These are phyloP conservation scores for Trebouxiophyceae sp. DNA, from an alignment of 163 green algal genomes.

Conservation along the genomic window DNA sequence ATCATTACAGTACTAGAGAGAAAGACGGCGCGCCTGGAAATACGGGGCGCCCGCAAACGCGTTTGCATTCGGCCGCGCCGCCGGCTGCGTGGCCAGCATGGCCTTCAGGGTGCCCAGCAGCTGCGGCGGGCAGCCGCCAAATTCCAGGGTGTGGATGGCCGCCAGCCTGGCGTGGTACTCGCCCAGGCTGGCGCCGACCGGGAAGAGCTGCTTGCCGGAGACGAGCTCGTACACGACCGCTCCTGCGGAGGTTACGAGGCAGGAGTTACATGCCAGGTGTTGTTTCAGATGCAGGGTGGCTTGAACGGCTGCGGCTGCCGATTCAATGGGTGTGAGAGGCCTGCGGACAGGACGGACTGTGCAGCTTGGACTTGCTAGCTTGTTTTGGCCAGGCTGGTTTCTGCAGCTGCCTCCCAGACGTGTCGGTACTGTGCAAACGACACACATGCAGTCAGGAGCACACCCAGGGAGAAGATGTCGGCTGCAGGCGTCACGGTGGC, in stretches of 20 bases:
- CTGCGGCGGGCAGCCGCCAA: conserved; percentile 13
- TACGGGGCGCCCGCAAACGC: conserved; percentile 38
- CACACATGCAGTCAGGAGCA: not conserved
- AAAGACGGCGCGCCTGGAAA: conserved; percentile 28
- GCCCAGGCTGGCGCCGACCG: conserved; percentile 10
- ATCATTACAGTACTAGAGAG: not conserved
- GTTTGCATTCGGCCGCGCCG: conserved; percentile 28
- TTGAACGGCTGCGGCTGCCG: too few relatives aligned
- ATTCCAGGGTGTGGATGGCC: conserved; percentile 19
- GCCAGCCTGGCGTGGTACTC: conserved; percentile 27
- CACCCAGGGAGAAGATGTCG: conserved; percentile 69
- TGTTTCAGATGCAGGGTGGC: too few relatives aligned
- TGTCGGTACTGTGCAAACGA: too few relatives aligned
- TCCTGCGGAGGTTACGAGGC: conserved; percentile 11
- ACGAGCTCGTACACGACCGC: conserved; percentile 43
- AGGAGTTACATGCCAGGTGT: too few relatives aligned
- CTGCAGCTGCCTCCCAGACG: not conserved
- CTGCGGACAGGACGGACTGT: too few relatives aligned
- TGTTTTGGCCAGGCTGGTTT: too few relatives aligned
- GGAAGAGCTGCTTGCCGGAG: conserved; percentile 21
- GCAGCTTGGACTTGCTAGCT: too few relatives aligned
- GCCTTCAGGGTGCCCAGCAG: conserved; percentile 25
- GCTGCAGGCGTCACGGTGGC: conserved; percentile 19
- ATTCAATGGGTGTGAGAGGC: too few relatives aligned
- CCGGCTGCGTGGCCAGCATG: conserved; percentile 32